Base-by-base conservation (phyloP, 768 basidiomycete species). In the Tricholoma bakamatsutake region DNA sequence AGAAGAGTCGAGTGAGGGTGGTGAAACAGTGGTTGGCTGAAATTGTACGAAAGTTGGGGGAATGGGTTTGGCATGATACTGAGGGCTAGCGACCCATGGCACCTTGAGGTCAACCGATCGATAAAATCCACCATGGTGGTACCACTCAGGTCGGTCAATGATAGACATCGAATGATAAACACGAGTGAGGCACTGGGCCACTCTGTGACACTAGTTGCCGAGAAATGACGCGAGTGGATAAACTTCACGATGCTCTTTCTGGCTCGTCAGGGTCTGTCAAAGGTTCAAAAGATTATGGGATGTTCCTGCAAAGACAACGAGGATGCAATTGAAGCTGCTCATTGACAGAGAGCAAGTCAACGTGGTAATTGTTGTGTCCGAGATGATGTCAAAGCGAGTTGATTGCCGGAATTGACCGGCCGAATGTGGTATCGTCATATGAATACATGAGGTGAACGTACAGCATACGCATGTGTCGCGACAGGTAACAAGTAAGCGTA, bases 71-170 rank as follows among this genome's bases (percentile, higher is more conserved):
- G 66, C 62, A 8, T 65, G 57, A 27, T 57, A 31, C 27, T 45
- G 57, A 40, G 62, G 65, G 42, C 54, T 70, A 57, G 53, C 62
- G 24, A 65, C 58, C 70, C 71, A 73, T 30, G 67, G 63, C 17
- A 54, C 9, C 66, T 40, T 31, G 65, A 60, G 15, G 27, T 52
- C 51, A 28, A 73, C 33, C 4, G 57, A 54, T 35, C 69, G 64
- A 60, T 73, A 73, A 35, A 57, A 62, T 5, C 71, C 70, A 12
- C 68, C 65, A 50, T 71, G 62, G 18, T 70, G 66, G 18, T 57
- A 54, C 50, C 53, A 61, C 2, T 13, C 46, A 48, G 46, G 46
- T 48, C 28, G 28, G 17, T 31, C 5, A 8, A 6, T 17, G 15
- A 48, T 30, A 30, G 46, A 30, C 46, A 48, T 48, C 15, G 28